Base-by-base conservation (phyloP, 2,329 filamentous ascomycete genomes). In the Huntiella decipiens region DNA sequence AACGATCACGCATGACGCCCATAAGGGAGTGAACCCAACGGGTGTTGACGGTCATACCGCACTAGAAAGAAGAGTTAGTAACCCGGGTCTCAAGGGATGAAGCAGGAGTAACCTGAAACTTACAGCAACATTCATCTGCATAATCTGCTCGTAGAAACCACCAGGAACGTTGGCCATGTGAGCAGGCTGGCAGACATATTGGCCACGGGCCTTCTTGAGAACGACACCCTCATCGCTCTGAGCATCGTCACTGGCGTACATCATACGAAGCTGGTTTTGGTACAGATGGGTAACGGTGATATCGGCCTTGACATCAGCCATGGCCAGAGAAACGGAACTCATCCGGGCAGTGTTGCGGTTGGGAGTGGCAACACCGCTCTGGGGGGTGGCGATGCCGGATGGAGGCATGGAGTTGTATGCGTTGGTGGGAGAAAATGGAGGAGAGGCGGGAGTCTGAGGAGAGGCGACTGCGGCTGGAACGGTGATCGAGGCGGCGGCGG, bases 11-110 rank as follows among this genome's bases (percentile, higher is more conserved):
- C 47, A 67, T 61, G 3, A 60, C 57, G 38, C 55, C 55, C 5
- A 79, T 61, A 51, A 81, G 68, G 22, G 76, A 65, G 52, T 72
- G 70, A 54, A 80, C 75, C 36, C 79, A 69, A 49, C 68, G 65
- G 3, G 76, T 80, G 55, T 73, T 77, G 51, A 80, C 66, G 3
- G 77, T 82, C 69, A 81, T 77, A 43, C 76, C 76, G 53, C 69
- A 74, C 71, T 78, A 41, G 13, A 7, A n/a, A 5, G 3, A 2
- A 5, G 2, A 17, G 40, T 41, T 41, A 46, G 44, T 40, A 37
- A n/a, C 12, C 19, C 15, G 7, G n/a, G 12, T n/a, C 7, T 15
- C 11, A 12, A 4, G 22, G 22, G 22, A 28, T 28, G 8, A 28
- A 28, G 22, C 2, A 7, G 22, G 22, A 28, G 22, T 28, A 16